Evolutionary conservation across 495 filamentous ascomycete species (phyloP).

Genomic region (Talaromyces trachyspermus): DNA sequence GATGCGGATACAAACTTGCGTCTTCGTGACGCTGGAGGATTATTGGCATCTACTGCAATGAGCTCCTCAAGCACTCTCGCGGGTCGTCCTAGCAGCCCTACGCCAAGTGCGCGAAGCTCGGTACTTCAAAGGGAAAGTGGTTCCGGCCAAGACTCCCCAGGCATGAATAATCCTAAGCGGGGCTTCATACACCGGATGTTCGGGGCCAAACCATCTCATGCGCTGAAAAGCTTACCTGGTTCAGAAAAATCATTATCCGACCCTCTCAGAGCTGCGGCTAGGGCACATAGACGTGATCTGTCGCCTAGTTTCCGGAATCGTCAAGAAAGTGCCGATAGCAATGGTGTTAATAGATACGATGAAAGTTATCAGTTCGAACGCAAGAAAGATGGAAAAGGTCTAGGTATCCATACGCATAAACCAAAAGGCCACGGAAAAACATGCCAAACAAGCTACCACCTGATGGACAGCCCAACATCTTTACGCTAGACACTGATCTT

Average conservation of each 20-base stretch:
- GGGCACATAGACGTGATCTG: slow-evolving; percentile 43
- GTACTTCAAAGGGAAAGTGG: slow-evolving; percentile 35
- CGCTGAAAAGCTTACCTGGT: slow-evolving; percentile 47
- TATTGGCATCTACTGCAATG: slow-evolving; percentile 36
- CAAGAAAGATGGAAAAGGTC: slow-evolving; percentile 35
- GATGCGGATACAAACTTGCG: slow-evolving; percentile 52
- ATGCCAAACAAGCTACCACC: slow-evolving; percentile 19
- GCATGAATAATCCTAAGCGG: slow-evolving; percentile 59
- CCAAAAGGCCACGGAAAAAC: slow-evolving; percentile 28
- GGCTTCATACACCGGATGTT: slow-evolving; percentile 60
- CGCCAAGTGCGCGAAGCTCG: slow-evolving; percentile 58
- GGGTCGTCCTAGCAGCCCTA: slow-evolving; percentile 64
- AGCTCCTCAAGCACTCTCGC: slow-evolving; percentile 41
- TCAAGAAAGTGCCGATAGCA: slow-evolving; percentile 38
- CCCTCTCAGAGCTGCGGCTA: slow-evolving; percentile 29
- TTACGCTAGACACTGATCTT: slow-evolving; percentile 76
- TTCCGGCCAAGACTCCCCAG: slow-evolving; percentile 53
- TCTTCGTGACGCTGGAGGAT: slow-evolving; percentile 33
- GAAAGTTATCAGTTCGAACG: slow-evolving; percentile 37
- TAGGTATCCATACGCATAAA: slow-evolving; percentile 27
- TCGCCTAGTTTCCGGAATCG: slow-evolving; percentile 35
- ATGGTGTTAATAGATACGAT: slow-evolving; percentile 13
- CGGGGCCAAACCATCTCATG: slow-evolving; percentile 47
- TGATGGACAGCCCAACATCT: slow-evolving; percentile 39
- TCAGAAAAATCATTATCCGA: slow-evolving; percentile 47